These are phyloP conservation scores for Nothomitra cinnamomea DNA, from an alignment of 2,329 filamentous ascomycete species.

Conservation along the genomic window DNA sequence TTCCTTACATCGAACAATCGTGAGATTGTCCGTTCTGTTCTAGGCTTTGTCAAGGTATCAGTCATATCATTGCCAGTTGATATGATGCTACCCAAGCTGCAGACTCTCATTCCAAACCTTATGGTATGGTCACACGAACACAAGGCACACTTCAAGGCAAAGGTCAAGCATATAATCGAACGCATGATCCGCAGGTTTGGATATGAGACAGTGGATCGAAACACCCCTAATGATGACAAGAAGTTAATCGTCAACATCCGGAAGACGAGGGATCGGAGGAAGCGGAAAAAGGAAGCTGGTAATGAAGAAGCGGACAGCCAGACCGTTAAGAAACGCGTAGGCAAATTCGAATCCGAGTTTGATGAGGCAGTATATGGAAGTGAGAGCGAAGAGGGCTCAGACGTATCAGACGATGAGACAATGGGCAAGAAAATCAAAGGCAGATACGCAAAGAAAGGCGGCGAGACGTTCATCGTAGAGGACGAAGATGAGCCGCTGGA, in stretches of 20 bases:
- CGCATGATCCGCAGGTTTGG: conserved; percentile 86
- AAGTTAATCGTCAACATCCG: conserved; percentile 90
- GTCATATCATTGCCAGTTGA: conserved; percentile 69
- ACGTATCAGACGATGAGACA: conserved; percentile 44
- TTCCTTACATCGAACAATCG: conserved; percentile 94
- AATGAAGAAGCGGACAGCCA: conserved; percentile 40
- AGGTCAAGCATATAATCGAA: conserved; percentile 96
- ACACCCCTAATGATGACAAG: conserved; percentile 70
- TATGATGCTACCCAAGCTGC: conserved; percentile 61
- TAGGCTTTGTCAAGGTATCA: conserved; percentile 94
- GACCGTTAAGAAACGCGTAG: conserved; percentile 36
- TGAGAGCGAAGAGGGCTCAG: conserved; percentile 38
- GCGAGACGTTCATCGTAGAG: conserved; percentile 70
- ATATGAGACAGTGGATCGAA: conserved; percentile 58
- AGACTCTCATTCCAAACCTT: conserved; percentile 67
- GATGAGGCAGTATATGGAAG: conserved; percentile 91
- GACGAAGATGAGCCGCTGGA: conserved; percentile 91
- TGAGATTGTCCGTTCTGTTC: conserved; percentile 84
- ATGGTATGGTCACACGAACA: conserved; percentile 97
- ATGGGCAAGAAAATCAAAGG: conserved; percentile 26
- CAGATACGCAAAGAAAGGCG: conserved; percentile 38
- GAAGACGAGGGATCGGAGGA: conserved; percentile 81
- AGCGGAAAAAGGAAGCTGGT: conserved; percentile 66
- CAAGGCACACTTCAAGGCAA: conserved; percentile 90
- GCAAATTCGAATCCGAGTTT: conserved; percentile 78